phyloP scores from a whole-genome alignment of 768 basidiomycete species.

The Psilocybe subaeruginosa region DNA sequence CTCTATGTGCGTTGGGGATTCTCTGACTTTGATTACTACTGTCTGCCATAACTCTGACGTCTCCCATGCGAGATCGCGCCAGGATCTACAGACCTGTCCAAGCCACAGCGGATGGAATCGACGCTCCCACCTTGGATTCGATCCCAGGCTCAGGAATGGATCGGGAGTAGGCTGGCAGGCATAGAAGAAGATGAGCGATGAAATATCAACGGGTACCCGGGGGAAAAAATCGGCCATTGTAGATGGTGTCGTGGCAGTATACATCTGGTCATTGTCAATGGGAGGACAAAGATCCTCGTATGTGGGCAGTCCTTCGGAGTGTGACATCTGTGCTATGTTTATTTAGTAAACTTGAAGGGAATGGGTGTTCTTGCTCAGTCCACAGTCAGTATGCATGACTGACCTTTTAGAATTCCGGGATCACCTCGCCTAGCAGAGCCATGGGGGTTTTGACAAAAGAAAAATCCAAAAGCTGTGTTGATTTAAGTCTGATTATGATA shows the following conservation, averaged over 20 bases:
- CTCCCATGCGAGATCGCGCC: constrained; percentile 13
- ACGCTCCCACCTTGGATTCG: constrained; percentile 6
- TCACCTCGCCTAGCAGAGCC: too few relatives aligned
- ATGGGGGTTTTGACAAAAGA: too few relatives aligned
- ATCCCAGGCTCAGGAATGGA: background rate
- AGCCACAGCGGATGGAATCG: constrained; percentile 17
- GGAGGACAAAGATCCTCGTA: too few relatives aligned
- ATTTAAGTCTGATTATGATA: too few relatives aligned
- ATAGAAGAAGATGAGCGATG: constrained; percentile 12
- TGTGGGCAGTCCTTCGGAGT: too few relatives aligned
- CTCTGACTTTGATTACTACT: constrained; percentile 8
- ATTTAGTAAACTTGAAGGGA: too few relatives aligned
- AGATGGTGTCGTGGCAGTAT: background rate
- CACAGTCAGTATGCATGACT: too few relatives aligned
- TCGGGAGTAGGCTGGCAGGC: constrained; percentile 10
- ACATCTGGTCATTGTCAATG: background rate
- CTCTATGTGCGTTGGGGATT: background rate
- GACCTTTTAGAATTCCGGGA: too few relatives aligned
- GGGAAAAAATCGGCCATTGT: constrained; percentile 5
- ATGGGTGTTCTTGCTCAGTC: too few relatives aligned
- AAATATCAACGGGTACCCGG: constrained; percentile 9
- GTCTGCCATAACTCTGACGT: constrained; percentile 18
- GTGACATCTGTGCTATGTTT: too few relatives aligned
- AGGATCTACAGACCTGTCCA: constrained; percentile 12
- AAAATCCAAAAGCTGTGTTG: too few relatives aligned